Evolutionary conservation across 257 asterid genomes (phyloP), one percentile per base, ranked within the genome.

Genomic region (Forsythia suspensa): DNA sequence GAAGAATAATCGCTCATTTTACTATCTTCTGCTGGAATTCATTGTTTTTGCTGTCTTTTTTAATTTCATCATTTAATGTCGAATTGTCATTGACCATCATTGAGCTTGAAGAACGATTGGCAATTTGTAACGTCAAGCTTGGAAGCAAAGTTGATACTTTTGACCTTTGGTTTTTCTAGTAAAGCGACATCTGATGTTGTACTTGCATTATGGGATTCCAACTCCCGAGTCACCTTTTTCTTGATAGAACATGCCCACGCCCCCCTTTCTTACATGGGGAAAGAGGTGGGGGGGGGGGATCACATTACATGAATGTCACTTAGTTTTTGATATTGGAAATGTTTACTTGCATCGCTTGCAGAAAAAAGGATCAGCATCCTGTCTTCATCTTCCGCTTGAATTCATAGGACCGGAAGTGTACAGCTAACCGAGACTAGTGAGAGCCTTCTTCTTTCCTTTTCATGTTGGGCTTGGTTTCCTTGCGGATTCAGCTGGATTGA

Each of bases 281-380:
- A 29, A 29, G 34, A 29, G 2, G 34, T 29, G 1, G 0, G 34
- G 34, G 34, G 34, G 6, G n/a, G 52, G 55, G 20, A 13, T 48
- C 57, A 13, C 57, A 15, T 48, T 48, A 48, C 57, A 15, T 15
- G n/a, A 1, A 0, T 6, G 18, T 48, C 6, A 2, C 20, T n/a
- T 59, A 20, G 34, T 20, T 59, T 59, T 34, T 68, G 65, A 79
- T 57, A 4, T 41, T 18, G 29, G 20, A 10, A 57, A 21, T 61
- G 18, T 51, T 76, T 8, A 6, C 51, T 39, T 71, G 11, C 41
- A 42, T 81, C 29, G 71, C 77, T 85, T 86, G 88, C 95, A 92
- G 97, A 92, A 79, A 90, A 85, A 94, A 92, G 97, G 90, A 92
- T 92, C 77, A 85, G 90, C 69, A 76, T 76, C 79, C 84, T 87